These are phyloP conservation scores for Crithidia fasciculata DNA, from an alignment of 208 protist species.

Conservation along the genomic window DNA sequence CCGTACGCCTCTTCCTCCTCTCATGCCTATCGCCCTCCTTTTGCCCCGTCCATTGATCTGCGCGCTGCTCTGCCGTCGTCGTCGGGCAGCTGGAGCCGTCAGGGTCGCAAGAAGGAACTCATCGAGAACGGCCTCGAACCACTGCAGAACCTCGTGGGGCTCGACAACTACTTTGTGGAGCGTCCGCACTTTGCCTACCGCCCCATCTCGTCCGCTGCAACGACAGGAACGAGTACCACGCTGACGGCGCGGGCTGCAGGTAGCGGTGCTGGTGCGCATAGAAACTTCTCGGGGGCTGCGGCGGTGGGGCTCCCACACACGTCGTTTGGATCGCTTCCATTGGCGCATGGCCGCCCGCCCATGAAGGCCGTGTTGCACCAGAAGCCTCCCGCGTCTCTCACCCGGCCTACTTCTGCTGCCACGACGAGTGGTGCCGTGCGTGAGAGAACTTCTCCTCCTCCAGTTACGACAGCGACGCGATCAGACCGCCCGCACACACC, in stretches of 20 bases:
- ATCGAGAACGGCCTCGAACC: conserved; percentile 26
- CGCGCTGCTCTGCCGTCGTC: background rate
- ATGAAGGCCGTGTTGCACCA: no score
- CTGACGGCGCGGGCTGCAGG: no score
- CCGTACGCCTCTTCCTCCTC: background rate
- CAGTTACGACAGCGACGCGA: no score
- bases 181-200: conserved; percentile 21
- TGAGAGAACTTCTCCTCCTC: no score
- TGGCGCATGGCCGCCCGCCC: background rate
- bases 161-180: conserved; percentile 28
- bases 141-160: conserved; percentile 36
- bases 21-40: background rate
- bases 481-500: no score
- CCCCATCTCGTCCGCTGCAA: background rate
- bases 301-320: no score
- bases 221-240: background rate
- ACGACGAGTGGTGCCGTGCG: no score
- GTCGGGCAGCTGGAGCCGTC: background rate
- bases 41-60: background rate
- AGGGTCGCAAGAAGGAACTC: conserved; percentile 29
- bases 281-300: no score
- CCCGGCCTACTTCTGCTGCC: no score
- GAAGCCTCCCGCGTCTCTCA: no score
- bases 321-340: background rate
- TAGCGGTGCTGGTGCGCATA: no score